Evolutionary conservation across 139 green algal genomes (phyloP).

Genomic region (Chlamydomonas asymmetrica): DNA sequence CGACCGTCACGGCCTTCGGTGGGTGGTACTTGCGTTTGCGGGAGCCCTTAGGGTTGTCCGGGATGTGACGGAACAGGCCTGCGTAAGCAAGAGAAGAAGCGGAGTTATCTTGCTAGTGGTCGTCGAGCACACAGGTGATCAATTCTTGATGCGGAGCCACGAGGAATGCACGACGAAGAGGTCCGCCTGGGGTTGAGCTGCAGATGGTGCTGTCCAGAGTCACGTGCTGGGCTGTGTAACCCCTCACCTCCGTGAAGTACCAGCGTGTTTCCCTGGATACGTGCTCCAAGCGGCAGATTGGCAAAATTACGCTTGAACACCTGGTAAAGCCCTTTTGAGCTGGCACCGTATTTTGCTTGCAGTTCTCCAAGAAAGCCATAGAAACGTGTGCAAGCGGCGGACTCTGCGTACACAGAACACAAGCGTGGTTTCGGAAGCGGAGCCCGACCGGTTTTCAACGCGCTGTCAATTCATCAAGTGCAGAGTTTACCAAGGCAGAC

Average conservation of each 20-base stretch:
- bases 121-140: neutral
- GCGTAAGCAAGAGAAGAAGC: no score
- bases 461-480: neutral
- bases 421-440: neutral
- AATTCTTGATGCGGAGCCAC: neutral
- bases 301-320: slow-evolving; percentile 72
- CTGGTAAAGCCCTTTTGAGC: slow-evolving; percentile 33
- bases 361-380: neutral
- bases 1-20: slow-evolving; percentile 46
- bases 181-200: neutral
- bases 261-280: slow-evolving; percentile 68
- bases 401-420: neutral
- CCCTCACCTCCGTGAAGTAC: slow-evolving; percentile 80
- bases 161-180: neutral
- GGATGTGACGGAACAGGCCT: slow-evolving; percentile 62
- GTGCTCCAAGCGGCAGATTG: slow-evolving; percentile 72
- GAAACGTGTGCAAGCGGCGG: neutral
- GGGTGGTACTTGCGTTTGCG: slow-evolving; percentile 39
- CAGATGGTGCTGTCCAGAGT: neutral
- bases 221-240: neutral
- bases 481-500: neutral
- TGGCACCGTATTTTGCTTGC: neutral
- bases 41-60: slow-evolving; percentile 25
- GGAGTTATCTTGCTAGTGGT: no score
- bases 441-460: neutral